phyloP scores from a whole-genome alignment of 2,329 filamentous ascomycete species.

The Cercospora sp. region DNA sequence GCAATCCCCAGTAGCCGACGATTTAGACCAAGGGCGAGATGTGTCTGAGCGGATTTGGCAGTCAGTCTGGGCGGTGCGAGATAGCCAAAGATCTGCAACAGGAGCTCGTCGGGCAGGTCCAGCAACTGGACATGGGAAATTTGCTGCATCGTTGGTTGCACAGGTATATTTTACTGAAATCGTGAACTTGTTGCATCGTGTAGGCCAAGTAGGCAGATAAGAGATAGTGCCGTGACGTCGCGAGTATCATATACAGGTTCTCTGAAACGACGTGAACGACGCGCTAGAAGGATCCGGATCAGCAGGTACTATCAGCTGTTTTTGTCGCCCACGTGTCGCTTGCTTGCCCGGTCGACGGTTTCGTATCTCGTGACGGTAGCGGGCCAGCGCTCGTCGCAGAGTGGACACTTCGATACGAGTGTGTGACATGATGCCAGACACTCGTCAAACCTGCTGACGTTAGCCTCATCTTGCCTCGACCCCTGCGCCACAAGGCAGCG shows the following conservation, averaged over 20 bases:
- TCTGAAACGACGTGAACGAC: not conserved
- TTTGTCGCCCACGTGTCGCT: not conserved
- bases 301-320: not conserved
- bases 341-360: not conserved
- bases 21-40: not conserved
- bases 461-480: not conserved
- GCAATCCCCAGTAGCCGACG: not conserved
- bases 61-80: not conserved
- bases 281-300: not conserved
- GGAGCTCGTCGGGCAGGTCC: not conserved
- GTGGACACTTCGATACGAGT: not conserved
- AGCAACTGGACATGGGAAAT: not conserved
- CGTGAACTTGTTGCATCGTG: not conserved
- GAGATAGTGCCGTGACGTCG: not conserved
- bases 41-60: not conserved
- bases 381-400: not conserved
- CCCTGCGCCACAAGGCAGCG: not conserved
- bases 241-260: not conserved
- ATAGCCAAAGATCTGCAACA: not conserved
- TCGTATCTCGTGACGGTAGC: not conserved
- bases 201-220: not conserved
- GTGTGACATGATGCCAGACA: slow-evolving; percentile 3
- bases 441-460: not conserved
- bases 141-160: not conserved
- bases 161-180: not conserved